Percentiles rank a stretch among this genome's conserved stretches.
phyloP scores from a whole-genome alignment of 768 basidiomycete genomes.

The Xerocomus brunneocitrinus region DNA sequence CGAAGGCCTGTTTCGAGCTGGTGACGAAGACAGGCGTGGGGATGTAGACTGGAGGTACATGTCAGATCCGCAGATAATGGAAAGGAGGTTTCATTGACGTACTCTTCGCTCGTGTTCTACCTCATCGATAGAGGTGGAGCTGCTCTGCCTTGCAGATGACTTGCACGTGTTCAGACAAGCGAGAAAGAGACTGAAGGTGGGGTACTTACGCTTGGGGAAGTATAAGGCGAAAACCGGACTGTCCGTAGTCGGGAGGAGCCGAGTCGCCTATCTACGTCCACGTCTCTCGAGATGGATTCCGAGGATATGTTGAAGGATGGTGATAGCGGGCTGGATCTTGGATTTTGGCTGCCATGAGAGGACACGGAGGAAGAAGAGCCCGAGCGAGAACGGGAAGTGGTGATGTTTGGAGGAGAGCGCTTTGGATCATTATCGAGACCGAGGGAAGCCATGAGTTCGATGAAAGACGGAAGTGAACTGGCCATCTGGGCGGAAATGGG shows the following conservation, averaged over 20 bases:
- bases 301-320: conserved; percentile 34
- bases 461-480: conserved; percentile 73
- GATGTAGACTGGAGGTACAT: conserved; percentile 27
- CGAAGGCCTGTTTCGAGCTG: conserved; percentile 40
- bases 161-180: conserved; percentile 12
- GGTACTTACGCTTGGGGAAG: conserved; percentile 24
- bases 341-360: conserved; percentile 36
- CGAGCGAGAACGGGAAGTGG: conserved; percentile 29
- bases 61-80: conserved; percentile 32
- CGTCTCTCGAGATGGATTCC: conserved; percentile 26
- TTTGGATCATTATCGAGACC: conserved; percentile 56
- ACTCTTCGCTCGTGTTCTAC: conserved; percentile 27
- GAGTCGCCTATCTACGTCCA: conserved; percentile 28
- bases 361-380: conserved; percentile 46
- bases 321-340: conserved; percentile 28
- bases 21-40: conserved; percentile 38
- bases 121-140: conserved; percentile 34
- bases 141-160: conserved; percentile 43
- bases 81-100: conserved; percentile 29
- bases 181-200: background rate
- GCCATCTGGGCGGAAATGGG: conserved; percentile 44
- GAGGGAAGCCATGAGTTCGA: conserved; percentile 81
- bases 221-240: conserved; percentile 30
- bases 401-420: conserved; percentile 28
- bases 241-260: conserved; percentile 24